Base-by-base conservation (phyloP, 1,284 basidiomycete species). In the Austroboletus novae-zelandiae region DNA sequence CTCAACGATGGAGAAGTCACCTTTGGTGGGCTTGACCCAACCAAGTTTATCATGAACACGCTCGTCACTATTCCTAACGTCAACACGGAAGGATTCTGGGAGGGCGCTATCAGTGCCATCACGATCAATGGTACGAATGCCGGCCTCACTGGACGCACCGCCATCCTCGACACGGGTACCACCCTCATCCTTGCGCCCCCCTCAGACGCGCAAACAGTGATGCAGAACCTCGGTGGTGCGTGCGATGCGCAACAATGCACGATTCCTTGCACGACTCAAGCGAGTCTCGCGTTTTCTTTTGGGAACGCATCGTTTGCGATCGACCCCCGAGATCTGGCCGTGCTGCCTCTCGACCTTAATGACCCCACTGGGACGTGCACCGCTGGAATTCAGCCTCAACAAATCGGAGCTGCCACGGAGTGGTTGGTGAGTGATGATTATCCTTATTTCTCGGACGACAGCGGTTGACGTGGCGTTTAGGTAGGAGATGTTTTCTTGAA, bases 151-250 rank as follows among this genome's bases (percentile, higher is more conserved):
- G 79, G 79, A 40, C 83, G 86, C 61, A 83, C 81, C 35, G 83
- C 87, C 46, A 87, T 91, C 67, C 79, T 91, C 58, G 89, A 91
- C 71, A 90, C 87, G 31, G 88, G 88, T 55, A 89, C 85, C 56
- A 87, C 86, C 36, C 76, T 88, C 61, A 79, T 86, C 54, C 64
- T 87, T 51, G 77, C 77, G 17, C 84, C 87, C 52, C 57, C 68
- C 11, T 56, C 57, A 13, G 87, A 89, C 55, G 91, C 87, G 13
- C 65, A 67, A 9, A 75, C 81, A 1, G 71, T 82, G 50, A 73
- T 79, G 50, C 66, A 76, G 35, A 91, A 91, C 61, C 69, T 75
- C 2, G 91, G 91, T 40, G 76, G 86, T 20, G 53, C 72, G 57
- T 73, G 75, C 18, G 81, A 83, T 60, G 76, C 77, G 2, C 76